Base-by-base conservation (phyloP, 2,329 filamentous ascomycete species). In the Ophiostoma sp. region DNA sequence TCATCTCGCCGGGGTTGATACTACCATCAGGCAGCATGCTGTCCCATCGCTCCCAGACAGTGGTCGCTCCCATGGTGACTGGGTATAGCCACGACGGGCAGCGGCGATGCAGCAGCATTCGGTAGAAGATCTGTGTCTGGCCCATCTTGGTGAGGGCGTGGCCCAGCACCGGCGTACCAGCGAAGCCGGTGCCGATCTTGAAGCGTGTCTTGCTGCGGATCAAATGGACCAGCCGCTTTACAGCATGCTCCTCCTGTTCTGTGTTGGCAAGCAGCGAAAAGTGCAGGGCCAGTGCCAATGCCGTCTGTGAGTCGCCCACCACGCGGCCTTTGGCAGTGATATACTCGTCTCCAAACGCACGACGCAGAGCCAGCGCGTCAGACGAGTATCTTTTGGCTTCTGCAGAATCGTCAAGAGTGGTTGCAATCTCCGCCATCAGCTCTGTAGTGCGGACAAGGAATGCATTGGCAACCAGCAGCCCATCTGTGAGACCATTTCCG, bases 31-130 rank as follows among this genome's bases (percentile, higher is more conserved):
- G 75, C 36, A 79, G 70, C 72, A 80, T 75, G 45, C 74, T 75
- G 66, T 81, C 77, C 79, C 79, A 80, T 14, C 79, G 76, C 72
- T 80, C 79, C 78, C 78, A 81, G 12, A 71, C 47, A 1, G 78
- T 80, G 1, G 78, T 80, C 6, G 75, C 77, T 14, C 76, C 76
- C 77, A 78, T 78, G 3, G 72, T 74, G 16, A 80, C 74, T 4
- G 75, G 76, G 67, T 79, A 79, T 16, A 80, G 73, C 77, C 78
- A 80, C 1, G 4, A 74, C 75, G n/a, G 77, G 76, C 9, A 73
- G 74, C 49, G 81, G 81, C 7, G 49, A 27, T 55, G n/a, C 49
- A 55, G 49, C 49, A 55, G 49, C 49, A 55, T 36, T 7, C 49
- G 49, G n/a, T 55, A 55, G 49, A 55, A 55, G 5, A 55, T 55